A percentile compares a stretch with the other conserved stretches of the same genome.
phyloP scores from a whole-genome alignment of 768 basidiomycete species.

The Russula sp. region DNA sequence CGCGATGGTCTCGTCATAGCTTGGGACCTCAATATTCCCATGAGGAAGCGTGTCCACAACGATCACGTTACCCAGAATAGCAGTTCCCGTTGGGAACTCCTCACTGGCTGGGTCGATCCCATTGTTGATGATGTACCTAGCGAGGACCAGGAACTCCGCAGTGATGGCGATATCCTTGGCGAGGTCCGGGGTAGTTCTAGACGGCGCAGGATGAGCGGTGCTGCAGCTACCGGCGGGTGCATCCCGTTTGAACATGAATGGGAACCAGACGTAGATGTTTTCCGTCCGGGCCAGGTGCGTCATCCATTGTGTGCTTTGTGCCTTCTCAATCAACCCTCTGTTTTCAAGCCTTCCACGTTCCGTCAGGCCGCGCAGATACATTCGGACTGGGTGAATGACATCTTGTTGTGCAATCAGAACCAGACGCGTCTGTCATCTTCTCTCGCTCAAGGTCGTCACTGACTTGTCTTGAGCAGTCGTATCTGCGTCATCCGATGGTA shows the following conservation, averaged over 20 bases:
- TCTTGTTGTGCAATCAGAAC: constrained; percentile 86
- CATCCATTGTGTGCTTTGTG: not conserved
- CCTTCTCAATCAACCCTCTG: not conserved
- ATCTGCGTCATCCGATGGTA: constrained; percentile 94
- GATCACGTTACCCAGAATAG: constrained; percentile 33
- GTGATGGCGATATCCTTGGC: constrained; percentile 74
- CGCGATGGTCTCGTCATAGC: constrained; percentile 84
- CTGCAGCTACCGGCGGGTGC: constrained; percentile 30
- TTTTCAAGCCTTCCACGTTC: constrained; percentile 55
- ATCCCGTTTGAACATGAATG: constrained; percentile 72
- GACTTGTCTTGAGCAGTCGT: constrained; percentile 52
- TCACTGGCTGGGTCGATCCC: constrained; percentile 84
- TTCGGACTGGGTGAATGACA: constrained; percentile 96
- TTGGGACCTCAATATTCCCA: constrained; percentile 77
- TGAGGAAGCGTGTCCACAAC: constrained; percentile 46
- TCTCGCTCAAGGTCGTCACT: not conserved
- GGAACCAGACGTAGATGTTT: constrained; percentile 65
- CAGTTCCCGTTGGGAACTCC: constrained; percentile 63
- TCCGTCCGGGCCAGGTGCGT: constrained; percentile 51
- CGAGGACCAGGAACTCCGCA: constrained; percentile 56
- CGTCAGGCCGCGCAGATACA: constrained; percentile 88
- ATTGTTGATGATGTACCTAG: constrained; percentile 61
- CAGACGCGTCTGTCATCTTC: constrained; percentile 58
- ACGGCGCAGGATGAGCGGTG: constrained; percentile 38
- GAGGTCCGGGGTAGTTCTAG: constrained; percentile 52